Evolutionary conservation across 2,329 filamentous ascomycete genomes (phyloP).

Genomic region (Coniochaeta prunicola): DNA sequence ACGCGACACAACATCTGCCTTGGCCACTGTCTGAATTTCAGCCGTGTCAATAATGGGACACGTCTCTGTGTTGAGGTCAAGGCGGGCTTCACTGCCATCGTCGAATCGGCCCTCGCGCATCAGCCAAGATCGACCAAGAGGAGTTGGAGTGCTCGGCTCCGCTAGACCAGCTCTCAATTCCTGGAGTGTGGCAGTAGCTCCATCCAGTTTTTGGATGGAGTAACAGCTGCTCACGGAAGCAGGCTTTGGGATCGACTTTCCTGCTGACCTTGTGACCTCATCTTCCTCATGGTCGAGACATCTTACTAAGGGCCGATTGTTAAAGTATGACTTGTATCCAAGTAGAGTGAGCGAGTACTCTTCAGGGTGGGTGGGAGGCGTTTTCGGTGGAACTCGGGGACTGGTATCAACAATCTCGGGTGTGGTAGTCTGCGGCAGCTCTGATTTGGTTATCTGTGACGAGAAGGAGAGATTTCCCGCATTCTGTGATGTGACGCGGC

Average conservation of each 20-base stretch:
- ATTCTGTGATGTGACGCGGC: not conserved
- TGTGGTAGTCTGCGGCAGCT: not conserved
- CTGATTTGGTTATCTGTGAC: not conserved
- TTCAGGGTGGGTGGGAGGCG: conserved; percentile 7
- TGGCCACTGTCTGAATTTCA: not conserved
- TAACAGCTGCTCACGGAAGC: not conserved
- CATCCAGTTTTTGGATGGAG: not conserved
- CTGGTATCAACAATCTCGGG: not conserved
- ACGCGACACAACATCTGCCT: not conserved
- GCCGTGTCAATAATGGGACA: not conserved
- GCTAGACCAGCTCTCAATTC: not conserved
- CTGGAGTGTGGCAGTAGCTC: not conserved
- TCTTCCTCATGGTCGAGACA: conserved; percentile 18
- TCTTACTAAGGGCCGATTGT: conserved; percentile 19
- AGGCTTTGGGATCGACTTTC: not conserved
- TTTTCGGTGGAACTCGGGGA: not conserved
- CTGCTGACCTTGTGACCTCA: not conserved
- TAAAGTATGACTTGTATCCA: conserved; percentile 24
- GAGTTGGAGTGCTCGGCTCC: not conserved
- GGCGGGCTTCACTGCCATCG: not conserved
- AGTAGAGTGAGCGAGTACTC: conserved; percentile 24
- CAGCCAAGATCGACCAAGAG: not conserved
- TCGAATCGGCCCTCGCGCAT: not conserved
- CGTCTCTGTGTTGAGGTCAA: not conserved
- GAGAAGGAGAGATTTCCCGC: not conserved